Conservation (phyloP, 768 basidiomycete genomes). For the Trametes cubensis region DNA sequence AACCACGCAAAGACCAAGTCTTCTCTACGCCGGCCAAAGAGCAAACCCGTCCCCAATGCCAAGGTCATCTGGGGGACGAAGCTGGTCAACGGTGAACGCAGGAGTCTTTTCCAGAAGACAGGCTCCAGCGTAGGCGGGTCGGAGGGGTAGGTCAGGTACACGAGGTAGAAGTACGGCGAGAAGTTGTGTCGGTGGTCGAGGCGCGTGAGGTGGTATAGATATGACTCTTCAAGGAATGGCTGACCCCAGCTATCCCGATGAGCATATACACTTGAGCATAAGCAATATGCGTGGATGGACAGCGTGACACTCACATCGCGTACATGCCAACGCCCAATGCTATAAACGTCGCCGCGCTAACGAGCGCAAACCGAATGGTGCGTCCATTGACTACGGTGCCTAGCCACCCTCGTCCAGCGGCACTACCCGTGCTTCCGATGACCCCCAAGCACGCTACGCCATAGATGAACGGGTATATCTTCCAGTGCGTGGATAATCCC, state of each 20-base stretch:
- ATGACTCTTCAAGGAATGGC: slow-evolving; percentile 89
- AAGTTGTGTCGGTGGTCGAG: slow-evolving; percentile 98
- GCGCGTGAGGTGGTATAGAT: slow-evolving; percentile 88
- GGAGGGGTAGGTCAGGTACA: slow-evolving; percentile 81
- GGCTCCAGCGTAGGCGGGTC: slow-evolving; percentile 25
- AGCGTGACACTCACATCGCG: slow-evolving; percentile 57
- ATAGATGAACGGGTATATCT: slow-evolving; percentile 95
- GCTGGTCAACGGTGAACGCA: slow-evolving; percentile 76
- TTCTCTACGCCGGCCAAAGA: slow-evolving; percentile 57
- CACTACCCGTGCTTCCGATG: slow-evolving; percentile 35
- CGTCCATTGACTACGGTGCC: slow-evolving; percentile 48
- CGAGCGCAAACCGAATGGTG: slow-evolving; percentile 63
- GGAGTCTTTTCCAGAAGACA: slow-evolving; percentile 44
- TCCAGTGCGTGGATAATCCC: slow-evolving; percentile 91
- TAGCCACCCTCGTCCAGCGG: slow-evolving; percentile 35
- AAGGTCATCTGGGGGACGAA: slow-evolving; percentile 85
- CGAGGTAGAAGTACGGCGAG: slow-evolving; percentile 95
- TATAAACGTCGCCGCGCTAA: slow-evolving; percentile 72
- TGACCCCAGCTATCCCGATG: slow-evolving; percentile 78
- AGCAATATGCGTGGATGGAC: background rate
- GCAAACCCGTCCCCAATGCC: slow-evolving; percentile 70
- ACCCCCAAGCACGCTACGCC: slow-evolving; percentile 74
- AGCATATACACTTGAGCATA: background rate
- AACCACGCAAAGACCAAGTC: slow-evolving; percentile 88
- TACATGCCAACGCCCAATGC: slow-evolving; percentile 68